Percentiles rank a stretch among this genome's conserved stretches.
Evolutionary conservation across 257 asterid genomes (phyloP).

Genomic region (Eucommia ulmoides): DNA sequence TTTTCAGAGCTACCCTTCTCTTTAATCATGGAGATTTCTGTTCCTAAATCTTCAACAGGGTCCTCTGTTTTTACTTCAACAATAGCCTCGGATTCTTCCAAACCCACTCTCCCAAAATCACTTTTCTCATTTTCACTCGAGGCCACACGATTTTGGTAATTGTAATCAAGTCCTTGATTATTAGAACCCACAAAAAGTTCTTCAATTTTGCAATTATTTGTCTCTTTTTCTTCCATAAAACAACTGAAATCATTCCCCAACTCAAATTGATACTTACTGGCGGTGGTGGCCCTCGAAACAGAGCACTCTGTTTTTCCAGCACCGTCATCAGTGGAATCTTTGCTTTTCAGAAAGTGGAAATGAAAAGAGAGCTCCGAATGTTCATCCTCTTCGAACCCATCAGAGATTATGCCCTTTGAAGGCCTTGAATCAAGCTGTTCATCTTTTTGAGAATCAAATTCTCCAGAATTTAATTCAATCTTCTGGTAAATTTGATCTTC

Average conservation of each 20-base stretch:
- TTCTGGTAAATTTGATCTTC: too few relatives aligned
- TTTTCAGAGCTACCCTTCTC: slow-evolving; percentile 13
- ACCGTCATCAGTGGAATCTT: slow-evolving; percentile 5
- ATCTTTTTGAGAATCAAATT: slow-evolving; percentile 19
- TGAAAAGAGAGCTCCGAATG: slow-evolving; percentile 8
- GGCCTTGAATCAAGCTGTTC: slow-evolving; percentile 19
- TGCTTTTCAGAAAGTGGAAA: neutral
- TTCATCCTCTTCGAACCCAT: slow-evolving; percentile 19
- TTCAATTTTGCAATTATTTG: slow-evolving; percentile 21
- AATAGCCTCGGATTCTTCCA: slow-evolving; percentile 3
- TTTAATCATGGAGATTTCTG: slow-evolving; percentile 8
- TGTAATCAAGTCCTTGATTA: slow-evolving; percentile 11
- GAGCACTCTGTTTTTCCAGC: slow-evolving; percentile 30
- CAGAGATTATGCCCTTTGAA: too few relatives aligned
- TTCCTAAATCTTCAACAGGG: slow-evolving; percentile 5
- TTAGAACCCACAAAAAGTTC: slow-evolving; percentile 45
- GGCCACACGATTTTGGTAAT: neutral
- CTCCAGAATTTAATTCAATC: slow-evolving; percentile 30
- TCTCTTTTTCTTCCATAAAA: slow-evolving; percentile 33
- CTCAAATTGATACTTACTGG: slow-evolving; percentile 29
- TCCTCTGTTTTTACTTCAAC: slow-evolving; percentile 5
- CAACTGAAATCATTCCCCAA: slow-evolving; percentile 26
- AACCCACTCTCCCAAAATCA: slow-evolving; percentile 4
- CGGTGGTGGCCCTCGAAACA: slow-evolving; percentile 20
- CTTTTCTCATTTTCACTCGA: neutral